Evolutionary conservation across 2,329 filamentous ascomycete genomes (phyloP).

Genomic region (Nemania sp.): DNA sequence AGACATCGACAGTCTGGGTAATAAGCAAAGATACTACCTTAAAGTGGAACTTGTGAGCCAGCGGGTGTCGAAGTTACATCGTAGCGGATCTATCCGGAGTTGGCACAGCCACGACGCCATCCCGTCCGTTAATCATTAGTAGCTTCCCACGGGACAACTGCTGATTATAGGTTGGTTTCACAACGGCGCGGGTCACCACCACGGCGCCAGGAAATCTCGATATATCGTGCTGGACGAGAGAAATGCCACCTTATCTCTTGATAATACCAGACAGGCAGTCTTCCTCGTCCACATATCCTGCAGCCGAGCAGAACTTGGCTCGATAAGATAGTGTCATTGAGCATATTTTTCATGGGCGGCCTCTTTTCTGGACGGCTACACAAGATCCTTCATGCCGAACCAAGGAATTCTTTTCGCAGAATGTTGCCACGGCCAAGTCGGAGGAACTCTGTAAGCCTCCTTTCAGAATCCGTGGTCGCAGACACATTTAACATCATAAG

Average conservation of each 20-base stretch:
- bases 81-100: constrained; percentile 27
- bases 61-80: constrained; percentile 13
- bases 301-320: not conserved
- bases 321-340: not conserved
- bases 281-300: not conserved
- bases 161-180: constrained; percentile 13
- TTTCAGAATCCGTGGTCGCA: not conserved
- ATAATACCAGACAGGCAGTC: not conserved
- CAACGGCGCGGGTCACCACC: not conserved
- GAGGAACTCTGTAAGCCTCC: constrained; percentile 3
- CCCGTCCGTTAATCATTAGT: constrained; percentile 1
- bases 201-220: constrained; percentile 4
- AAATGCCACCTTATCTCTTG: not conserved
- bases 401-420: constrained; percentile 7
- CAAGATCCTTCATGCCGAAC: constrained; percentile 15
- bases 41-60: constrained; percentile 13
- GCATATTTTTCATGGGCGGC: not conserved
- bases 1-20: constrained; percentile 9
- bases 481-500: constrained; percentile 6
- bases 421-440: constrained; percentile 17
- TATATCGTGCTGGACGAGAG: not conserved
- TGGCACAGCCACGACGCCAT: constrained; percentile 23
- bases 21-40: constrained; percentile 19
- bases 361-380: constrained; percentile 7
- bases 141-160: not conserved